Percentiles rank a stretch among this genome's conserved stretches.
phyloP scores from a whole-genome alignment of 257 asterid genomes.

The Petrea volubilis region DNA sequence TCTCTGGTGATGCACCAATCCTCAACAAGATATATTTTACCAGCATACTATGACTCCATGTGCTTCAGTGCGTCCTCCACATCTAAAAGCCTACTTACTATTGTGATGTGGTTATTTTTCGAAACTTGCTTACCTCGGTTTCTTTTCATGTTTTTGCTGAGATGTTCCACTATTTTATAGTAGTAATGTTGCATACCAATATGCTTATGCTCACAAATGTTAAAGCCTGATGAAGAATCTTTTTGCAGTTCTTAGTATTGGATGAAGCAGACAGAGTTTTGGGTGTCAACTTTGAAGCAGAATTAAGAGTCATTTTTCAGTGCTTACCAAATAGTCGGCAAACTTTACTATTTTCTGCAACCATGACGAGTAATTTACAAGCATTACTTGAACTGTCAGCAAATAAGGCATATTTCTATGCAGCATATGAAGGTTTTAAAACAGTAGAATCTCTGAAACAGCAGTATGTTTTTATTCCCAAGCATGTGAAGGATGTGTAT shows the following conservation, averaged over 20 bases:
- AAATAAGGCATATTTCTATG: conserved; percentile 86
- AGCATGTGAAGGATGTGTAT: conserved; percentile 83
- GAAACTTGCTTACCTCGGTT: not conserved
- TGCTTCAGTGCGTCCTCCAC: not conserved
- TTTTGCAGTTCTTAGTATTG: conserved; percentile 82
- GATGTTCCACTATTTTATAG: not conserved
- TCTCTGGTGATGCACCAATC: not conserved
- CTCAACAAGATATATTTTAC: not conserved
- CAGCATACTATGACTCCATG: not conserved
- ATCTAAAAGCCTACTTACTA: not conserved
- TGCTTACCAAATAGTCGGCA: conserved; percentile 89
- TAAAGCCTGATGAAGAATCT: conserved; percentile 16
- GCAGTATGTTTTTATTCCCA: conserved; percentile 74
- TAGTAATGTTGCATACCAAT: not conserved
- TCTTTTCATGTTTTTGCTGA: not conserved
- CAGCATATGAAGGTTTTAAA: conserved; percentile 82
- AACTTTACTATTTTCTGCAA: conserved; percentile 92
- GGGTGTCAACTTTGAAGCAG: conserved; percentile 86
- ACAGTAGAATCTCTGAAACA: conserved; percentile 86
- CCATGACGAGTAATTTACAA: conserved; percentile 82
- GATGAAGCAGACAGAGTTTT: conserved; percentile 98
- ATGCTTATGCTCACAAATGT: conserved; percentile 4
- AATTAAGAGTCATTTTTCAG: conserved; percentile 72
- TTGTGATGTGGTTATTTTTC: not conserved
- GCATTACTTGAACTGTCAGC: conserved; percentile 79